These are phyloP conservation scores for Thelephora ganbajun DNA, from an alignment of 768 basidiomycete species.

Conservation along the genomic window DNA sequence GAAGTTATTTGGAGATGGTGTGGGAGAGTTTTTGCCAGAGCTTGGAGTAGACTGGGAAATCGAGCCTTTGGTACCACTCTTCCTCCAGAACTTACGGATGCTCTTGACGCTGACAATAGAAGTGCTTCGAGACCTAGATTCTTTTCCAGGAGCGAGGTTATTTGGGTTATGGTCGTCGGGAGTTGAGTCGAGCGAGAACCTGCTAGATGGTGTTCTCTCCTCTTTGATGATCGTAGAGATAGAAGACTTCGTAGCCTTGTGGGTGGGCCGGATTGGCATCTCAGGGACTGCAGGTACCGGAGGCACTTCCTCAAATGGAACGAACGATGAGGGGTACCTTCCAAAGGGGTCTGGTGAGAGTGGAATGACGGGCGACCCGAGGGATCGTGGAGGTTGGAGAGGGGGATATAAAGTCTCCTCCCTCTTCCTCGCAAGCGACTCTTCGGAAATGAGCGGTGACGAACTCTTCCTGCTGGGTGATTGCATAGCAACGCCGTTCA, in stretches of 20 bases:
- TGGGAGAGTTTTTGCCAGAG: constrained; percentile 1
- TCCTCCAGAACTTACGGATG: constrained; percentile 69
- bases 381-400: constrained; percentile 4
- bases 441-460: constrained; percentile 29
- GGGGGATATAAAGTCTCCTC: constrained; percentile 36
- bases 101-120: constrained; percentile 62
- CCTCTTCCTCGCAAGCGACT: constrained; percentile 29
- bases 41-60: constrained; percentile 4
- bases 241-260: constrained; percentile 7
- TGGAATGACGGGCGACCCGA: constrained; percentile 56
- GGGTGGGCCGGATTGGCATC: constrained; percentile 3
- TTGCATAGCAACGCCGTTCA: constrained; percentile 56
- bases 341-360: constrained; percentile 79
- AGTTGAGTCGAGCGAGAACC: constrained; percentile 68
- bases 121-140: constrained; percentile 19
- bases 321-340: constrained; percentile 38
- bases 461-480: constrained; percentile 15
- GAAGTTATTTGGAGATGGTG: background rate
- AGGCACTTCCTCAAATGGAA: background rate
- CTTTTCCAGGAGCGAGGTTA: constrained; percentile 11
- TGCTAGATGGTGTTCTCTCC: constrained; percentile 18
- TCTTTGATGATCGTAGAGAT: background rate
- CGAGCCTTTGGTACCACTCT: constrained; percentile 38
- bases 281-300: background rate
- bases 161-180: constrained; percentile 19